A percentile compares a stretch with the other conserved stretches of the same genome.
phyloP scores from a whole-genome alignment of 306 rosid genomes.

The Cicer pinnatifidum region DNA sequence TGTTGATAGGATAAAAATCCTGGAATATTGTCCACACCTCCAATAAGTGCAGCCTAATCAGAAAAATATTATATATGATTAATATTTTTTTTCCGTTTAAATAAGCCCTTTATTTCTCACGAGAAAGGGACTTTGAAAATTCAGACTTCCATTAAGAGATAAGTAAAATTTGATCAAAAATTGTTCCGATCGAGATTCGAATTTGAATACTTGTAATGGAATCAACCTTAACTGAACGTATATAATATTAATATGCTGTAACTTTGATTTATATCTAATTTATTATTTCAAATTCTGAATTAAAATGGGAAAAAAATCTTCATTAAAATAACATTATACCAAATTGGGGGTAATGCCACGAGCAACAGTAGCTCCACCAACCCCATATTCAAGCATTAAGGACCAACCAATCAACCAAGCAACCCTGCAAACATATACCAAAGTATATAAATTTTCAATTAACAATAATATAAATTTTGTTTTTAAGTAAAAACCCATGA shows the following conservation, averaged over 20 bases:
- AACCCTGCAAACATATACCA: conserved; percentile 55
- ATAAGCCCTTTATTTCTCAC: no score
- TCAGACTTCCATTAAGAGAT: no score
- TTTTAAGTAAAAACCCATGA: neutral
- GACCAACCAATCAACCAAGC: conserved; percentile 99
- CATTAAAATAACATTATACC: conserved; percentile 51
- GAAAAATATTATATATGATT: conserved; percentile 23
- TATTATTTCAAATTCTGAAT: no score
- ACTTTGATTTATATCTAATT: no score
- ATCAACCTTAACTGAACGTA: no score
- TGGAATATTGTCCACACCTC: conserved; percentile 77
- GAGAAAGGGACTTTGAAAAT: no score
- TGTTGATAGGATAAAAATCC: conserved; percentile 61
- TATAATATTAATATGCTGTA: no score
- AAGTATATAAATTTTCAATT: conserved; percentile 24
- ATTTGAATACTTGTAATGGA: no score
- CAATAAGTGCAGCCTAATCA: conserved; percentile 75
- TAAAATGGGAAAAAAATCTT: no score
- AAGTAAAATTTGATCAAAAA: no score
- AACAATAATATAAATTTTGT: neutral
- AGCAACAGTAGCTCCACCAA: conserved; percentile 90
- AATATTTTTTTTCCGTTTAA: no score
- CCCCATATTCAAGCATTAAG: conserved; percentile 81
- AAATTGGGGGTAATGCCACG: conserved; percentile 96
- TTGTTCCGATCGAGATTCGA: no score